Evolutionary conservation across 148 eudicot genomes (phyloP).

Genomic region (Linanthus parryae): DNA sequence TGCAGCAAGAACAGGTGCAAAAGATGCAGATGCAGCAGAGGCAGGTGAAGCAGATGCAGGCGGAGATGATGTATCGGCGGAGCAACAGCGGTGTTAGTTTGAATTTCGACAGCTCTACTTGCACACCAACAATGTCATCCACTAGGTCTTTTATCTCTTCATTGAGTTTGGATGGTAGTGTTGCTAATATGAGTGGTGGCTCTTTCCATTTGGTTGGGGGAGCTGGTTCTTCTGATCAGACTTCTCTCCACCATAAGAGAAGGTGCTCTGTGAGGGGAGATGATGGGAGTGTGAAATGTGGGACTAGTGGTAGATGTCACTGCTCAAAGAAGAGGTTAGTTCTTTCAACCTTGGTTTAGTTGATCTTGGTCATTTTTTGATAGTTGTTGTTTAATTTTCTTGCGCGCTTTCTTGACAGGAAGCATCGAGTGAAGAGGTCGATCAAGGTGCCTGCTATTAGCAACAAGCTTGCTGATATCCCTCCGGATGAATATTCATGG

Average conservation of each 20-base stretch:
- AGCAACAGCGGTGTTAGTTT: constrained; percentile 65
- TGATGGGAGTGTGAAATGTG: constrained; percentile 72
- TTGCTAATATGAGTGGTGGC: constrained; percentile 51
- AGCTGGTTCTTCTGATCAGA: constrained; percentile 51
- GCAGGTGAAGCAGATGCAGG: constrained; percentile 48
- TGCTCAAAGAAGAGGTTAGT: constrained; percentile 91
- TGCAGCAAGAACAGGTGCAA: constrained; percentile 36
- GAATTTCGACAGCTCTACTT: constrained; percentile 60
- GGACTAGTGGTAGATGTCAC: constrained; percentile 69
- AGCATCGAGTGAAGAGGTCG: constrained; percentile 79
- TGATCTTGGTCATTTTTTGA: constrained; percentile 3
- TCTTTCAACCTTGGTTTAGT: background rate
- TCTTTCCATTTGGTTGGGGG: constrained; percentile 52
- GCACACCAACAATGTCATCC: constrained; percentile 70
- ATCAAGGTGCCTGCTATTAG: constrained; percentile 96
- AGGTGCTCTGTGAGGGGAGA: constrained; percentile 60
- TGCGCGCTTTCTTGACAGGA: constrained; percentile 34
- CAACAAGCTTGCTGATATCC: constrained; percentile 94
- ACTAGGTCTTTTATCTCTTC: constrained; percentile 80
- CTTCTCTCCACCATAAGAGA: constrained; percentile 40
- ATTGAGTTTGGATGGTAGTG: constrained; percentile 76
- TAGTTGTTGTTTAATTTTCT: constrained; percentile 5
- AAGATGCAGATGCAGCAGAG: constrained; percentile 33
- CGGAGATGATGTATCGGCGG: constrained; percentile 51
- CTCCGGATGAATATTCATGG: constrained; percentile 92